These are phyloP conservation scores for Calonectria pseudoturangicola DNA, from an alignment of 2,329 filamentous ascomycete genomes.

Conservation along the genomic window DNA sequence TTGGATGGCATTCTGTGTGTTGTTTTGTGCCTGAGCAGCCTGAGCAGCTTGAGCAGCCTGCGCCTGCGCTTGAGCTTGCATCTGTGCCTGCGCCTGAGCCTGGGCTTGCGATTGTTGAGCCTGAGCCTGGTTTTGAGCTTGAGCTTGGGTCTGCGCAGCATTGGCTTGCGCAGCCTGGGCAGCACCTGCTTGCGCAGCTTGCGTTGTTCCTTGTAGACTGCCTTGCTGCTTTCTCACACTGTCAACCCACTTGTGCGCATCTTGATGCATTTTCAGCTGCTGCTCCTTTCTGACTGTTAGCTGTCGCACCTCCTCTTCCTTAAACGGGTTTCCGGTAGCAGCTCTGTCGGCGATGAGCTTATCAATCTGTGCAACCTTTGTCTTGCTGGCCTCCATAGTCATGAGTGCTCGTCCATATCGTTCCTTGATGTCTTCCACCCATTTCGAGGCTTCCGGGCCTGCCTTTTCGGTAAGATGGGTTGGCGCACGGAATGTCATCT, in stretches of 20 bases:
- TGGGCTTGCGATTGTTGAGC: conserved; percentile 38
- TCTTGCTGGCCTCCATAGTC: conserved; percentile 68
- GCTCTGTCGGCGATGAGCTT: conserved; percentile 64
- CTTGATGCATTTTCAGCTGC: conserved; percentile 66
- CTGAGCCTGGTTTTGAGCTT: conserved; percentile 29
- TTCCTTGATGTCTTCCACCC: conserved; percentile 68
- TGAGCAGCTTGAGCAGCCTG: conserved; percentile 46
- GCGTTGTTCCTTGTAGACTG: conserved; percentile 54
- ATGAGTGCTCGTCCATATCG: conserved; percentile 69
- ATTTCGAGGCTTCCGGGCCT: conserved; percentile 67
- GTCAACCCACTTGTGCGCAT: conserved; percentile 70
- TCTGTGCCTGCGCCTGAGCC: conserved; percentile 41
- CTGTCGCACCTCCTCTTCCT: conserved; percentile 68
- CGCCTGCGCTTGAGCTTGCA: conserved; percentile 35
- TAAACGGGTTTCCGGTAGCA: conserved; percentile 65
- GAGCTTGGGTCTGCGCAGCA: conserved; percentile 42
- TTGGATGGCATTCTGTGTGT: conserved; percentile 54
- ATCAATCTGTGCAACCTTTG: conserved; percentile 65
- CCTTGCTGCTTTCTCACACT: conserved; percentile 68
- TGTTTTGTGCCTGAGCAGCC: conserved; percentile 39
- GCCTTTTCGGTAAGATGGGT: conserved; percentile 64
- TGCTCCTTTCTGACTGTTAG: conserved; percentile 66
- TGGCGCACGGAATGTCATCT: conserved; percentile 68
- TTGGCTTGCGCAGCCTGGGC: conserved; percentile 40
- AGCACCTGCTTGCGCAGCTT: conserved; percentile 52